Percentiles rank a stretch among this genome's conserved stretches.
Evolutionary conservation across 495 filamentous ascomycete genomes (phyloP).

Genomic region (Viridothelium virens): DNA sequence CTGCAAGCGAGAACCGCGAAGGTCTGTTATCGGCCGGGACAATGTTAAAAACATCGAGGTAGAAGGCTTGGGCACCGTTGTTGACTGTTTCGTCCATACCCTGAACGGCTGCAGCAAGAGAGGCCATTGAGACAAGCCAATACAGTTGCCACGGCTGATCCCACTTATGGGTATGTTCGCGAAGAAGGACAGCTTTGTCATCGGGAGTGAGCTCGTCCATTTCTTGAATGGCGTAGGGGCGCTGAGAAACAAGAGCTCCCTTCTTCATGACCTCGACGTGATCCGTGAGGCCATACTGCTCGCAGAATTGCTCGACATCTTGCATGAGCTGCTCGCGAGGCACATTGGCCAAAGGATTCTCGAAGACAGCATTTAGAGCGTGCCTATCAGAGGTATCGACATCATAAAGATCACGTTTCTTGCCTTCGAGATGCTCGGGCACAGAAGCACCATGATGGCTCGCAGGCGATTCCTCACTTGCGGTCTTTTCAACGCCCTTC

Average conservation of each 20-base stretch:
- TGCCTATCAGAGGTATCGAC: slow-evolving; percentile 5
- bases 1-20: background rate
- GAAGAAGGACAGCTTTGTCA: slow-evolving; percentile 46
- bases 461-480: background rate
- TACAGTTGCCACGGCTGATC: slow-evolving; percentile 57
- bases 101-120: slow-evolving; percentile 63
- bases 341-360: slow-evolving; percentile 16
- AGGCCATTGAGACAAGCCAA: slow-evolving; percentile 61
- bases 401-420: background rate
- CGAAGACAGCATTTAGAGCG: slow-evolving; percentile 11
- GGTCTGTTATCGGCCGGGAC: background rate
- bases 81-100: slow-evolving; percentile 68
- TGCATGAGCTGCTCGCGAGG: slow-evolving; percentile 12
- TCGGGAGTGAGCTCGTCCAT: slow-evolving; percentile 50
- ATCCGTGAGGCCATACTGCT: slow-evolving; percentile 12
- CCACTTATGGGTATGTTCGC: slow-evolving; percentile 58
- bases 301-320: slow-evolving; percentile 16
- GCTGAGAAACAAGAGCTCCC: slow-evolving; percentile 15
- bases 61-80: slow-evolving; percentile 44
- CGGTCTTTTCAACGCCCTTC: slow-evolving; percentile 3
- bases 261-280: slow-evolving; percentile 16
- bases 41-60: background rate
- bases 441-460: background rate
- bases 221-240: slow-evolving; percentile 45
- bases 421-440: slow-evolving; percentile 7